phyloP scores from a whole-genome alignment of 352 stramenopile species.

The Halophytophthora batemanensis region DNA sequence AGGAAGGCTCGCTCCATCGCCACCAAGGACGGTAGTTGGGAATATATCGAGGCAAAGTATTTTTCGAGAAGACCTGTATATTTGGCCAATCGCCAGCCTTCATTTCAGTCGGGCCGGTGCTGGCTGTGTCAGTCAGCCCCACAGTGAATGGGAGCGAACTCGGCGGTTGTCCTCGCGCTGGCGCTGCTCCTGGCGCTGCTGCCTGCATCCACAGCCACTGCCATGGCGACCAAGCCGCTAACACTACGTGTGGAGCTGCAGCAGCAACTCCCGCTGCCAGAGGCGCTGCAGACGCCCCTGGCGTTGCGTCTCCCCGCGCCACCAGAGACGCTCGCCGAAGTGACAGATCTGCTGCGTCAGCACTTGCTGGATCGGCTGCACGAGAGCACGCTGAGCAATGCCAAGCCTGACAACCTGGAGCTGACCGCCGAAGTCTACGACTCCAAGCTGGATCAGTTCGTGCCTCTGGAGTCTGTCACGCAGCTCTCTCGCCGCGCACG shows the following conservation, averaged over 20 bases:
- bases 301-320: conserved; percentile 14
- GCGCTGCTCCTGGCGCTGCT: conserved; percentile 12
- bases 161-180: no score
- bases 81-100: no score
- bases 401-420: conserved; percentile 6
- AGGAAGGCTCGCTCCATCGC: no score
- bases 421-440: conserved; percentile 45
- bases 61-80: no score
- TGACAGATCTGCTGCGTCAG: conserved; percentile 20
- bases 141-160: no score
- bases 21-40: no score
- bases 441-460: conserved; percentile 30
- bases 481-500: conserved; percentile 27
- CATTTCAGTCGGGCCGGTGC: no score
- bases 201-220: neutral
- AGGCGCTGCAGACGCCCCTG: conserved; percentile 22
- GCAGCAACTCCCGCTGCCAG: conserved; percentile 20
- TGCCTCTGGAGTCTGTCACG: conserved; percentile 22
- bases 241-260: conserved; percentile 37
- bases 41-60: no score
- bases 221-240: conserved; percentile 16
- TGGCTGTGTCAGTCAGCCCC: no score
- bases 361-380: conserved; percentile 15
- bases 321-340: conserved; percentile 20
- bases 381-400: neutral